These are phyloP conservation scores for Pichia cactophila DNA, from an alignment of 1,139 yeast genomes.

Conservation along the genomic window DNA sequence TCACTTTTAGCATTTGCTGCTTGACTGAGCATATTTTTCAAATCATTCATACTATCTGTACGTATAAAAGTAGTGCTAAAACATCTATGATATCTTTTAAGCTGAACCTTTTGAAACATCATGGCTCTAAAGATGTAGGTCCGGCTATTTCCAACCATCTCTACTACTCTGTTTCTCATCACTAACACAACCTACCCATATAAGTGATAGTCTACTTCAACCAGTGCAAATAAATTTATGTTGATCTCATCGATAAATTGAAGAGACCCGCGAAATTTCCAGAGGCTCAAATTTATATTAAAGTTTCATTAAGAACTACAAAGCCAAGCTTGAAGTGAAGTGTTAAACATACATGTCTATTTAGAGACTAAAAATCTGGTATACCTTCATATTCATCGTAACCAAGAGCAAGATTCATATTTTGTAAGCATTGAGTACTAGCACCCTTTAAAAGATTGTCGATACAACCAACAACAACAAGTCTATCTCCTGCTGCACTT, in stretches of 20 bases:
- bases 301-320: no score
- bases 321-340: no score
- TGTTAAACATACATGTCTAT: neutral
- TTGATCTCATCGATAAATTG: no score
- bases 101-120: no score
- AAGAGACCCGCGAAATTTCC: no score
- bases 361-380: constrained; percentile 36
- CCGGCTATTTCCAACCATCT: no score
- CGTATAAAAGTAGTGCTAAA: neutral
- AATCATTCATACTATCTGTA: neutral
- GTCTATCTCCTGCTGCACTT: constrained; percentile 79
- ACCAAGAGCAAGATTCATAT: constrained; percentile 81
- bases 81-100: neutral
- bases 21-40: constrained; percentile 3
- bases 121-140: no score
- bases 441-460: constrained; percentile 97
- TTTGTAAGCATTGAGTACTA: constrained; percentile 95
- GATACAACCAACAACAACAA: constrained; percentile 88
- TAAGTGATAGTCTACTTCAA: no score
- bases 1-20: neutral
- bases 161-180: no score
- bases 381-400: constrained; percentile 95
- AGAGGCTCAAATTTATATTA: no score
- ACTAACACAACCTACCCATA: no score
- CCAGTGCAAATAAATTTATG: no score